A percentile compares a stretch with the other conserved stretches of the same genome.
phyloP scores from a whole-genome alignment of 306 rosid species.

The Prunus kanzakura region DNA sequence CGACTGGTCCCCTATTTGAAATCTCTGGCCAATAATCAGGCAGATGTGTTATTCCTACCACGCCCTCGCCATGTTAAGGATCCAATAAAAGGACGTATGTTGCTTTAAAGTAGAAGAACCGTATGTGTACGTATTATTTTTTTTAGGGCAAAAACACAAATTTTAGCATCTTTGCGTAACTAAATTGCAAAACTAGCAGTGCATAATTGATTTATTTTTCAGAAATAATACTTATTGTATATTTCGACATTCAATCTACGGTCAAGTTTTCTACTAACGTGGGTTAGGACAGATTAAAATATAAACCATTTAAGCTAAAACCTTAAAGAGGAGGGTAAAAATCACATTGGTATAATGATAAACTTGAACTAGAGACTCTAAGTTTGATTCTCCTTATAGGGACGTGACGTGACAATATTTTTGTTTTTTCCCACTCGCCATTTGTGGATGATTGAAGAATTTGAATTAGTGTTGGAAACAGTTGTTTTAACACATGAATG shows the following conservation, averaged over 20 bases:
- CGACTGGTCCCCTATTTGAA: conserved; percentile 22
- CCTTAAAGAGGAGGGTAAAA: not conserved
- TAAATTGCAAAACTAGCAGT: not conserved
- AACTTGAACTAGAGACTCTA: not conserved
- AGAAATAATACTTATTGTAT: no score
- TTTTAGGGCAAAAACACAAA: not conserved
- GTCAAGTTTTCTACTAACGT: no score
- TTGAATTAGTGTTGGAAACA: no score
- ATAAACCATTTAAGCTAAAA: no score
- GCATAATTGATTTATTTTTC: no score
- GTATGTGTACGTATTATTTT: not conserved
- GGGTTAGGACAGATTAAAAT: no score
- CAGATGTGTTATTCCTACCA: not conserved
- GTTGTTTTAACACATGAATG: no score
- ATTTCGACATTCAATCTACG: no score
- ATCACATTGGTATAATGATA: not conserved
- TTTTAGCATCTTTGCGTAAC: not conserved
- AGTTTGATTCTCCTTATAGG: no score
- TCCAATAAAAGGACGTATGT: not conserved
- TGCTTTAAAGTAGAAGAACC: not conserved
- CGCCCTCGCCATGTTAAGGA: not conserved
- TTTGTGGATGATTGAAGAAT: no score
- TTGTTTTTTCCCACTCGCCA: no score
- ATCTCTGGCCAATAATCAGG: not conserved
- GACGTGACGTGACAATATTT: no score